Base-by-base conservation (phyloP, 805 yeast species). In the Blastobotrys robertii region DNA sequence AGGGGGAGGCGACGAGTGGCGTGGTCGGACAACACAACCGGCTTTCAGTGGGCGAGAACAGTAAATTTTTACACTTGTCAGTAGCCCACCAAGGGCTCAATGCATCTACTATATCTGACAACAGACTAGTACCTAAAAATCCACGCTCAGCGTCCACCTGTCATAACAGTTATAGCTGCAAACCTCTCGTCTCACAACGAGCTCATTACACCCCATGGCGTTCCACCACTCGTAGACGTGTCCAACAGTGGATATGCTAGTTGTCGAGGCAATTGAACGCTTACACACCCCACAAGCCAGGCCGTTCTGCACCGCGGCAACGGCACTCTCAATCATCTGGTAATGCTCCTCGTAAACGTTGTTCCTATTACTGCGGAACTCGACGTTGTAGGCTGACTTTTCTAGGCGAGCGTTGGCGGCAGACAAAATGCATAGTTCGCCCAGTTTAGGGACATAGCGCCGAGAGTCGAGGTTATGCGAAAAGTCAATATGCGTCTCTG, bases 221-320 rank as follows among this genome's bases (percentile, higher is more conserved):
- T 54, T 45, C 65, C 66, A 61, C 62, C 64, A 61, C 39, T 61
- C 66, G 34, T 44, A 38, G 8, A 48, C 57, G 37, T 50, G 45
- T 22, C 56, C 63, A 4, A 51, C 46, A 3, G 55, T 59, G 12
- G 48, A 40, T 11, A 56, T 19, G 25, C 25, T 19, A 19, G 25
- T 19, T 4, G 25, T 19, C 4, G 25, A 19, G 4, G 25, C 25
- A 19, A 57, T 48, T 15, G 39, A 45, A n/a, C 33, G n/a, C 1
- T 45, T 39, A 30, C 66, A 61, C n/a, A 54, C 47, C 9, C 63
- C 63, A 34, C 66, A 61, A 8, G 44, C 28, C n/a, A 48, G 46
- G 7, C 43, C 44, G 19, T 41, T 33, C 14, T 33, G 37, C 6
- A 41, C 43, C 29, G 50, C 49, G 7, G 36, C 40, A n/a, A 42